Base-by-base conservation (phyloP, 2,329 filamentous ascomycete genomes). In the Verticillium nonalfalfae region DNA sequence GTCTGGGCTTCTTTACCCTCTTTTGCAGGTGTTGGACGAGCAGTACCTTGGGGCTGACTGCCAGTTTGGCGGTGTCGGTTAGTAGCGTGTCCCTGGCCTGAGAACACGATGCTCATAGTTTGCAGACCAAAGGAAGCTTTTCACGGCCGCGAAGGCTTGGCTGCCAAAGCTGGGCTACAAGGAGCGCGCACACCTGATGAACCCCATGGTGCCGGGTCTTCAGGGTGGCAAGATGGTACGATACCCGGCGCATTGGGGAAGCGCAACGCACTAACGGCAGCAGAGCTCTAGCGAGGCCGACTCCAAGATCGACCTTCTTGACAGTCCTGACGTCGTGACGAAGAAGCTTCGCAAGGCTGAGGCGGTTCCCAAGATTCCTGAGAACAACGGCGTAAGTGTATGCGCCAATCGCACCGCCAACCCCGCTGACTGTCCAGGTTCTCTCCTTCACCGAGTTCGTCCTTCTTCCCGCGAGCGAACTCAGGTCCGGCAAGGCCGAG, bases 271-370 rank as follows among this genome's bases (percentile, higher is more conserved):
- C 26, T 34, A 21, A 56, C 26, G 11, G 15, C 9, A 56, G 26
- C 13, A 56, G 33, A 56, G 45, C 45, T 52, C 45, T 7, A 52
- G 58, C 31, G 35, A 40, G 68, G 76, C 78, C 68, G 89, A 93
- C 74, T 91, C 87, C 71, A 97, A 97, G 78, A 96, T 98, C 66
- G 95, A 98, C 71, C 82, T 98, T n/a, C 84, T 98, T 18, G 95
- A 98, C 71, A 67, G 84, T 0, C 79, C 90, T 0, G 91, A 96
- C 0, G 76, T 79, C 1, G 89, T 98, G 14, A 79, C 83, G 67
- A 92, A 90, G 80, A 97, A 97, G 81, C 81, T 96, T 59, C 88
- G 88, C 71, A 97, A 97, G 76, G 93, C 94, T 0, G 85, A 89
- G 65, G 90, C 90, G 26, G 85, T 86, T 15, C 93, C 93, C 36